Conservation (phyloP, 2,329 filamentous ascomycete species). For the Gnomoniopsis sp. region DNA sequence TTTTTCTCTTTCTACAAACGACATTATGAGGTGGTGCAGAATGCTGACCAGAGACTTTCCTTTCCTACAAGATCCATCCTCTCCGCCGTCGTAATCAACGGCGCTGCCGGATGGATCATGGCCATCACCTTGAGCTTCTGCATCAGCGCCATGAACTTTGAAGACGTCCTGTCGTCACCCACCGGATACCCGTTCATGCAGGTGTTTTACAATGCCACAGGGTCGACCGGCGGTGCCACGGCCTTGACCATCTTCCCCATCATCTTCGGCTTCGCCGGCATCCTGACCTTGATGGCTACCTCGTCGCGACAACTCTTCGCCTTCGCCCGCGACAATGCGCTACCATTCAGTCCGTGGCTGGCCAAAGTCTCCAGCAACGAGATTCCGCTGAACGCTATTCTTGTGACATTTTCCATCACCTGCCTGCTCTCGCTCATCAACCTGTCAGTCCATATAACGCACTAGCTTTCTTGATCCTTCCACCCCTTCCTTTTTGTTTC, state of each 20-base stretch:
- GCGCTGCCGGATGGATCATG: conserved; percentile 26
- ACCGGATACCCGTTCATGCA: conserved; percentile 29
- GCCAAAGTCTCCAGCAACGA: conserved; percentile 17
- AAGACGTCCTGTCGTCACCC: conserved; percentile 3
- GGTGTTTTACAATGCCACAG: conserved; percentile 26
- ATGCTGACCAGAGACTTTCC: background rate
- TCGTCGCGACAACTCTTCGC: conserved; percentile 29
- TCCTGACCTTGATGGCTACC: conserved; percentile 26
- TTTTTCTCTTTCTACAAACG: background rate
- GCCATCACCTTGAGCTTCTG: conserved; percentile 19
- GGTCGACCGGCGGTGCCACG: conserved; percentile 23
- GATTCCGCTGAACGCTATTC: conserved; percentile 20
- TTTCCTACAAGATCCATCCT: conserved; percentile 26
- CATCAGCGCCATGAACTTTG: conserved; percentile 7
- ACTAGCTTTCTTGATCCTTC: too few species aligned
- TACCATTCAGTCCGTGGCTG: conserved; percentile 30
- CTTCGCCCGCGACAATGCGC: conserved; percentile 33
- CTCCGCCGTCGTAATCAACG: conserved; percentile 30
- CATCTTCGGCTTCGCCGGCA: conserved; percentile 19
- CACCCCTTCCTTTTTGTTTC: too few species aligned
- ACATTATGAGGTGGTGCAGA: background rate
- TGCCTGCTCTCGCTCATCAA: conserved; percentile 15
- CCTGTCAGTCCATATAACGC: background rate
- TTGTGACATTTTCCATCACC: conserved; percentile 12
- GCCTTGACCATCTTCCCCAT: conserved; percentile 24